Evolutionary conservation across 108 stramenopile genomes (phyloP), one percentile per base, ranked within the genome.

Genomic region (Skeletonema grethae): DNA sequence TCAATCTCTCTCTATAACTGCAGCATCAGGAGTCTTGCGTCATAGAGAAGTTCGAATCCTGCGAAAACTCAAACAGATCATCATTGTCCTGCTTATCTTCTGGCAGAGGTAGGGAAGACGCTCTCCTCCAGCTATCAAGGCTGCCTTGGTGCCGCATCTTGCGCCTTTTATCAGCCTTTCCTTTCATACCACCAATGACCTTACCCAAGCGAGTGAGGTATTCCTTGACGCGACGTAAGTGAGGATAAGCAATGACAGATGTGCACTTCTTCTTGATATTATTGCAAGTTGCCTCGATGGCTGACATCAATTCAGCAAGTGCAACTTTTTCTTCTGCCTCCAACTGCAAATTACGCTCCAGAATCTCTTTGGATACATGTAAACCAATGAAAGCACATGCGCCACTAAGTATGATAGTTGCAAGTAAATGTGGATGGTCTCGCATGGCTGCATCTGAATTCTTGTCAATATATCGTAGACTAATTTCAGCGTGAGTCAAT

Each of bases 141-240:
- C 79, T 79, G 12, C 79, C 79, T 66, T 79, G 71, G n/a, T 67
- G 39, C 65, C 77, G 70, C 16, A 39, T 69, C 55, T 67, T 73
- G 31, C 41, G 45, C 28, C 72, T 46, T 39, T 79, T 67, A 32
- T 69, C 79, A 29, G 79, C 62, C 32, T 41, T 79, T 18, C 72
- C 79, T 31, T 72, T 73, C 13, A 63, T 64, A 4, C 67, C 63
- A 5, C 61, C 67, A 18, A 79, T 41, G 24, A 25, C 20, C 53
- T 69, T 79, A 4, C 34, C 45, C 16, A 79, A 62, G 5, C 79
- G 71, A 56, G 71, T 63, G 31, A 79, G 71, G 48, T 69, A 72
- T 65, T 79, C 71, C 62, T 72, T 79, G 0, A 67, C 65, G 36
- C 79, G 79, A 20, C 79, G 79, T 2, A 79, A 57, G 58, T 79